A percentile compares a stretch with the other conserved stretches of the same genome.
Evolutionary conservation across 2,329 filamentous ascomycete species (phyloP).

Genomic region (Aspergillus sp.): DNA sequence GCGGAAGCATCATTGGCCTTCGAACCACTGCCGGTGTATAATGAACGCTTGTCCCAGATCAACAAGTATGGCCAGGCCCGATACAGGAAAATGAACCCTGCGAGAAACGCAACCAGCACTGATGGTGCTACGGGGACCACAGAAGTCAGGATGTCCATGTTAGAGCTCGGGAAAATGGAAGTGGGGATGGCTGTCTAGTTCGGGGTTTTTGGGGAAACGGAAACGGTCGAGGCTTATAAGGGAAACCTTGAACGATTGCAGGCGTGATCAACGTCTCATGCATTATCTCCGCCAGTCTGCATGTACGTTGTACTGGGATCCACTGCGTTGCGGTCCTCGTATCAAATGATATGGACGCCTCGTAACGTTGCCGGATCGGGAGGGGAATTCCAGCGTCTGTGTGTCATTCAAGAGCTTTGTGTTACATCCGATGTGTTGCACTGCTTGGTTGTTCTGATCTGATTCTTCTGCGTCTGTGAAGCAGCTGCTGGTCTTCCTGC

Average conservation of each 20-base stretch:
- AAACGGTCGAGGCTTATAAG: background rate
- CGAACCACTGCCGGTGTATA: background rate
- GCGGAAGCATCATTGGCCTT: background rate
- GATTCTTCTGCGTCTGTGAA: background rate
- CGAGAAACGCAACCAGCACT: conserved; percentile 10
- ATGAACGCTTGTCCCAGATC: background rate
- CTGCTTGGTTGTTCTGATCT: background rate
- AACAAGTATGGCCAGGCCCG: conserved; percentile 3
- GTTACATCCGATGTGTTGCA: background rate
- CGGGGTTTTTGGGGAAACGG: background rate
- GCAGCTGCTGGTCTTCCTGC: background rate
- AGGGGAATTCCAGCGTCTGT: conserved; percentile 13
- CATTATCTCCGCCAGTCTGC: background rate
- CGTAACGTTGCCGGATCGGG: conserved; percentile 17
- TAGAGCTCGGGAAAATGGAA: background rate
- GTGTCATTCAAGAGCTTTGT: background rate
- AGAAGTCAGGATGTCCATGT: conserved; percentile 1
- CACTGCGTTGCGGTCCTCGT: background rate
- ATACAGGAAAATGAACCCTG: conserved; percentile 11
- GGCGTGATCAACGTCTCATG: background rate
- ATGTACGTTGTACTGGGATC: background rate
- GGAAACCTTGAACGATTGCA: background rate
- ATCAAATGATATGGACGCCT: conserved; percentile 6
- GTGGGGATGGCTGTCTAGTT: background rate
- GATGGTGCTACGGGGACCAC: background rate